Percentiles rank a stretch among this genome's conserved stretches.
Conservation (phyloP, 2,329 filamentous ascomycete genomes). For the Scedosporium minutisporum region DNA sequence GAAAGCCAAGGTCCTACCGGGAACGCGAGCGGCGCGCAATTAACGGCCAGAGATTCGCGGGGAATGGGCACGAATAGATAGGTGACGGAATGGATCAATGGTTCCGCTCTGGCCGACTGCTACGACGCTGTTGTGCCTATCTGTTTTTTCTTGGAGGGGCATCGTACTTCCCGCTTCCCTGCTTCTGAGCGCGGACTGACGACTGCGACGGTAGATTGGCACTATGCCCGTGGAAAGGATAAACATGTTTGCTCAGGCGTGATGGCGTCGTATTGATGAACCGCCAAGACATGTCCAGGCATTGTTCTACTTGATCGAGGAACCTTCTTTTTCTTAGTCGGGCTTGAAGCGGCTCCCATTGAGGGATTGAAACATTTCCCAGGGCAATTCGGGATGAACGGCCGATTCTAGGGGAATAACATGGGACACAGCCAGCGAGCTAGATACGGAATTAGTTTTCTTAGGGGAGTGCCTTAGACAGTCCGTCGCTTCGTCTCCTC, state of each 20-base stretch:
- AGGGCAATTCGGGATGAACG: background rate
- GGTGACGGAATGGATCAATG: background rate
- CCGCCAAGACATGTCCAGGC: background rate
- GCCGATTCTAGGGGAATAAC: background rate
- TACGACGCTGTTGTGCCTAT: background rate
- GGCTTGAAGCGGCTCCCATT: background rate
- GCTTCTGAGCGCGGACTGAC: background rate
- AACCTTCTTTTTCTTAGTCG: no score
- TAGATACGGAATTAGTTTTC: no score
- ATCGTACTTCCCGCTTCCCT: background rate
- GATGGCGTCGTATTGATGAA: constrained; percentile 4
- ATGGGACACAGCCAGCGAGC: background rate
- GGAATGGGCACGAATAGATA: background rate
- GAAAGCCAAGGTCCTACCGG: background rate
- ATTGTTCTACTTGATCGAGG: background rate
- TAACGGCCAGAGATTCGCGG: background rate
- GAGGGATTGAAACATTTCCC: background rate
- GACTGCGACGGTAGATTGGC: background rate
- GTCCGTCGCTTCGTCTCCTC: background rate
- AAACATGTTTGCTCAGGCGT: constrained; percentile 3
- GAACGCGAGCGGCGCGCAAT: background rate
- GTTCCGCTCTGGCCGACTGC: background rate
- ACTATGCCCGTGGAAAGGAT: constrained; percentile 4
- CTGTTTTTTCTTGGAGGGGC: no score
- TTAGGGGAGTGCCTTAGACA: no score